Percentiles rank a stretch among this genome's conserved stretches.
phyloP scores from a whole-genome alignment of 768 basidiomycete species.

The Lactarius sp. region DNA sequence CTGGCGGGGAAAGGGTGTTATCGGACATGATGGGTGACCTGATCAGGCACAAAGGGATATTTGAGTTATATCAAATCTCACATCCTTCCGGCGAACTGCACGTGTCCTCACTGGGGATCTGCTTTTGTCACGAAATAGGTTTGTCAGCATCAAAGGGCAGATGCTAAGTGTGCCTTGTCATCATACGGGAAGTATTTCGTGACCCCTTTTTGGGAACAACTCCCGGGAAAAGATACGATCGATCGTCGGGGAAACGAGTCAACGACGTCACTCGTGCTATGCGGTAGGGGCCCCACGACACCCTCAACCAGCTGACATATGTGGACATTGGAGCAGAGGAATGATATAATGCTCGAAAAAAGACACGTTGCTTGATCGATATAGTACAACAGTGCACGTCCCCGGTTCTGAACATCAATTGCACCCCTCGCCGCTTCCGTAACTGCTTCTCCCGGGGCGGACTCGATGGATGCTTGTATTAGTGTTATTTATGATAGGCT shows the following conservation, averaged over 20 bases:
- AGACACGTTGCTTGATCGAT: constrained; percentile 15
- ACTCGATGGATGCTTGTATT: constrained; percentile 11
- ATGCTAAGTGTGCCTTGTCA: background rate
- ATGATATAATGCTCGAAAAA: constrained; percentile 2
- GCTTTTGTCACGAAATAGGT: no score
- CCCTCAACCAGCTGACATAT: background rate
- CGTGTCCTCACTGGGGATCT: background rate
- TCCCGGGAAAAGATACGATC: constrained; percentile 8
- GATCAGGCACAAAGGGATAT: background rate
- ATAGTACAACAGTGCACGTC: constrained; percentile 17
- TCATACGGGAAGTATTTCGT: background rate
- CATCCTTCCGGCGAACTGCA: background rate
- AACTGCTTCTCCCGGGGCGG: background rate
- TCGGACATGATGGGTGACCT: constrained; percentile 7
- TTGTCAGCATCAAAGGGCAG: no score
- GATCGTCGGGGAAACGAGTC: constrained; percentile 10
- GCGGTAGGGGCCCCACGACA: background rate
- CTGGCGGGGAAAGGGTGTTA: constrained; percentile 23
- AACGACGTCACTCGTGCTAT: constrained; percentile 13
- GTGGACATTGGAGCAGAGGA: background rate
- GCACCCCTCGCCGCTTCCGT: background rate
- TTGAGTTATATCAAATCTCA: constrained; percentile 9
- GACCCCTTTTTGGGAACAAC: background rate
- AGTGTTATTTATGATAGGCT: constrained; percentile 18
- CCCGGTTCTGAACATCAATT: background rate